Evolutionary conservation across 139 green algal species (phyloP), one percentile per base, ranked within the genome.

Genomic region (Chlorella sp.): DNA sequence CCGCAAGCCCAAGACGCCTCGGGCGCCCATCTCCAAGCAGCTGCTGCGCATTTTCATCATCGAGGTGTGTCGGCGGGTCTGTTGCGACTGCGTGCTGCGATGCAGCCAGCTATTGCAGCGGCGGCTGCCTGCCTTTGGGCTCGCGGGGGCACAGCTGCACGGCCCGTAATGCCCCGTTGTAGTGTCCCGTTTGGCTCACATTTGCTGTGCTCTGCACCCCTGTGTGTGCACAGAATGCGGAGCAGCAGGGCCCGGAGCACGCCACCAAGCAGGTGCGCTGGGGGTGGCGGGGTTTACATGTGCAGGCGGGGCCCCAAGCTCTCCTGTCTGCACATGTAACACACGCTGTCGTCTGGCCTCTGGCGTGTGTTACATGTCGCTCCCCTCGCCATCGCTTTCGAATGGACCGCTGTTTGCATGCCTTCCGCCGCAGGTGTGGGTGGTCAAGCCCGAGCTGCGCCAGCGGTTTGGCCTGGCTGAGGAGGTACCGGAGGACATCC

Each of bases 41-140:
- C 28, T 86, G 30, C 73, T 88, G 38, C 69, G 85, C 21, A 81
- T 60, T 16, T 88, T 55, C 25, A 39, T 88, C 3, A 55, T 88
- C 32, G 78, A 88, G 76, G 76, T 82, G 76, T 1, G 69, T 21
- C 7, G 44, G 44, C 44, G 9, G 7, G 6, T 6, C 7, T 51
- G 44, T 51, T 51, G 44, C 9, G 44, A 9, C 6, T 16, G 28
- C 28, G 34, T 32, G 64, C 64, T 38, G 28, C 3, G 16, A 9
- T 71, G 64, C 28, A 32, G 17, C 20, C 62, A 69, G 23, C 62
- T 68, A 23, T 7, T 68, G 7, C 21, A 20, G 62, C 28, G 71
- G 4, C 18, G 6, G 9, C 28, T 32, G 0, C 73, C 1, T 30
- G 12, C 25, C 18, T n/a, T n/a, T n/a, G n/a, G n/a, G n/a, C n/a